A percentile compares a stretch with the other conserved stretches of the same genome.
Evolutionary conservation across 2,329 filamentous ascomycete species (phyloP).

Genomic region (Acephala macrosclerotiorum): DNA sequence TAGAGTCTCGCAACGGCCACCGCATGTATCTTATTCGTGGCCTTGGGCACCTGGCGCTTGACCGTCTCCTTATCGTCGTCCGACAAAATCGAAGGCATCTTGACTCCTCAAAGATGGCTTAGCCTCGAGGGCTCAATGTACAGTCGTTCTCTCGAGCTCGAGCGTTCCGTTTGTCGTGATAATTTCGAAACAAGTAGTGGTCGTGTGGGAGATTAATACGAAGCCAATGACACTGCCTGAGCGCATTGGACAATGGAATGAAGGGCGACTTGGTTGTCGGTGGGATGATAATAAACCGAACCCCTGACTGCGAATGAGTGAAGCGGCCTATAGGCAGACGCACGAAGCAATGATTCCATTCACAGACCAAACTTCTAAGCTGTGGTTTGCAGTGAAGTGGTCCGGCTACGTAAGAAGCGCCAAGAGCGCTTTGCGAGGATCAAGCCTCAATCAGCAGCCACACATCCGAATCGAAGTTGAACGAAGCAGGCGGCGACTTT

Average conservation of each 20-base stretch:
- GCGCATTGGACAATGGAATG: slow-evolving; percentile 36
- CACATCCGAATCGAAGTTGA: slow-evolving; percentile 15
- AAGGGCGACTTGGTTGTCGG: slow-evolving; percentile 8
- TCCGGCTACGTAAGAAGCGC: slow-evolving; percentile 24
- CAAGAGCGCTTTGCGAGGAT: slow-evolving; percentile 17
- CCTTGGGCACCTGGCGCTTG: slow-evolving; percentile 91
- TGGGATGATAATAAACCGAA: slow-evolving; percentile 8
- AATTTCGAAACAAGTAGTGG: slow-evolving; percentile 32
- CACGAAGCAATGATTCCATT: slow-evolving; percentile 20
- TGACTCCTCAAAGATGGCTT: slow-evolving; percentile 23
- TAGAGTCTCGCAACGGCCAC: slow-evolving; percentile 94
- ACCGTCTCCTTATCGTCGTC: slow-evolving; percentile 97
- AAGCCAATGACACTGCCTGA: slow-evolving; percentile 34
- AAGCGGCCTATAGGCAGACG: slow-evolving; percentile 15
- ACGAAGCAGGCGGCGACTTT: slow-evolving; percentile 20
- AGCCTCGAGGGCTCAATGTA: slow-evolving; percentile 15
- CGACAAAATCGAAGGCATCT: slow-evolving; percentile 65
- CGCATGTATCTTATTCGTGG: slow-evolving; percentile 96
- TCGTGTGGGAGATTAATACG: slow-evolving; percentile 40
- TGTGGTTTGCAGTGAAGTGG: slow-evolving; percentile 15
- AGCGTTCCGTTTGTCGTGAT: slow-evolving; percentile 28
- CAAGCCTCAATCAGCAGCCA: slow-evolving; percentile 29
- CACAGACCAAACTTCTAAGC: slow-evolving; percentile 17
- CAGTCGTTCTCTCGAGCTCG: slow-evolving; percentile 21
- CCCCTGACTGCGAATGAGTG: slow-evolving; percentile 4